A percentile compares a stretch with the other conserved stretches of the same genome.
Evolutionary conservation across 192 early-diverging fungal genomes (phyloP).

Genomic region (Podila verticillata): DNA sequence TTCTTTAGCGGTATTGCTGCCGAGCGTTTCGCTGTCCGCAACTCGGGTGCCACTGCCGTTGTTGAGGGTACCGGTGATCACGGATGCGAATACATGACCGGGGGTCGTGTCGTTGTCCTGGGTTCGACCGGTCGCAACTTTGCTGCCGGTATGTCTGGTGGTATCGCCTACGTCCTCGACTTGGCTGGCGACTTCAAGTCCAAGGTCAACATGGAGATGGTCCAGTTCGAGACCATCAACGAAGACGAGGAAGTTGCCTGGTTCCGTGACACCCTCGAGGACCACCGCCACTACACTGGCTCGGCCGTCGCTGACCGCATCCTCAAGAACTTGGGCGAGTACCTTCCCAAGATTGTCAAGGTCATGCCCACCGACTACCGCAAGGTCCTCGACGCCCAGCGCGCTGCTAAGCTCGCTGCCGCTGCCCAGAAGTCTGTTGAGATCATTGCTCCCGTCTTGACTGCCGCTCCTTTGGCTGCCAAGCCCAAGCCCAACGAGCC

Average conservation of each 20-base stretch:
- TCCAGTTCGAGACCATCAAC: constrained; percentile 84
- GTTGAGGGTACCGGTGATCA: constrained; percentile 98
- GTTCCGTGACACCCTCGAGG: constrained; percentile 79
- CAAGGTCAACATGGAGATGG: constrained; percentile 93
- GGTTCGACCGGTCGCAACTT: constrained; percentile 95
- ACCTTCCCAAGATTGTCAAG: constrained; percentile 88
- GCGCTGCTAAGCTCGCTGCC: constrained; percentile 51
- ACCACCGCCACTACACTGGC: constrained; percentile 85
- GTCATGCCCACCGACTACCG: constrained; percentile 95
- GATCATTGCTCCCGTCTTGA: constrained; percentile 37
- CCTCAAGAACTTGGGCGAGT: constrained; percentile 73
- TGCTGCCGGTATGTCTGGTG: constrained; percentile 98
- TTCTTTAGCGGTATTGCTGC: constrained; percentile 96
- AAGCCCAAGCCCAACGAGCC: constrained; percentile 64
- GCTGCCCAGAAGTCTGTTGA: constrained; percentile 28
- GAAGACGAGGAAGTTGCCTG: constrained; percentile 79
- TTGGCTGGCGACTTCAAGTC: constrained; percentile 66
- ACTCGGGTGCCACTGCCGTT: constrained; percentile 96
- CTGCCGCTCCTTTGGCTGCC: constrained; percentile 43
- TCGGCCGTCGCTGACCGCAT: constrained; percentile 79
- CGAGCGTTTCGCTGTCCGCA: constrained; percentile 97
- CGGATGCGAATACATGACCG: constrained; percentile 99
- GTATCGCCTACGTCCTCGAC: constrained; percentile 95
- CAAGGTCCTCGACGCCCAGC: constrained; percentile 76
- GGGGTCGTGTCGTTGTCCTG: constrained; percentile 91